Evolutionary conservation across 345 rosid genomes (phyloP), one percentile per base, ranked within the genome.

Genomic region (Populus deltoides): DNA sequence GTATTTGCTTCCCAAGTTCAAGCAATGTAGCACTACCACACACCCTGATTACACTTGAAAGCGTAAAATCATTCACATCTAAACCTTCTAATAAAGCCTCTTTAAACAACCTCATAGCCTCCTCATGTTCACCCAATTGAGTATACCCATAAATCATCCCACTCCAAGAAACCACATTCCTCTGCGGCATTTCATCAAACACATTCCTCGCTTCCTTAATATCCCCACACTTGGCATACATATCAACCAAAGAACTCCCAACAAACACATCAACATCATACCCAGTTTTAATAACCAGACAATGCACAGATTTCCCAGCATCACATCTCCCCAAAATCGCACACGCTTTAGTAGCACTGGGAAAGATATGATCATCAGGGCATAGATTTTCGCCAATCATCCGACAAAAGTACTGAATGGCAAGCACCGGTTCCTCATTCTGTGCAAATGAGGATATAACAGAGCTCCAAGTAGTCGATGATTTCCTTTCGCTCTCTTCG

Each of bases 161-260:
- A 71, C 93, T 95, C 98, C 98, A 95, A 67, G 98, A 91, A 66
- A 94, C 98, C 16, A 93, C 93, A 73, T 94, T 94, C 78, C 87
- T 86, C 0, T 83, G 83, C 41, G 98, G 94, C 98, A 94, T 94
- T 90, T 87, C 89, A 75, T 92, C 95, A 66, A 94, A 94, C 88
- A 89, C 17, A 53, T 78, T 86, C 90, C 97, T 86, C 17, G 95
- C 97, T 75, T 81, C 79, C 67, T 41, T 33, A 70, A 90, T 77
- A 27, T 84, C 89, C 63, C 96, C 89, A 66, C 97, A 95, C 75
- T 93, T 94, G 0, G 90, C 88, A 15, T 94, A 94, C 98, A 94
- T 93, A 43, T 94, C 98, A 22, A 93, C 89, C 79, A 89, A 41
- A 51, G 98, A 93, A 81, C 95, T 94, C 62, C 88, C 94, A 6